Conservation (phyloP, 2,329 filamentous ascomycete genomes). For the Berkeleyomyces basicola region DNA sequence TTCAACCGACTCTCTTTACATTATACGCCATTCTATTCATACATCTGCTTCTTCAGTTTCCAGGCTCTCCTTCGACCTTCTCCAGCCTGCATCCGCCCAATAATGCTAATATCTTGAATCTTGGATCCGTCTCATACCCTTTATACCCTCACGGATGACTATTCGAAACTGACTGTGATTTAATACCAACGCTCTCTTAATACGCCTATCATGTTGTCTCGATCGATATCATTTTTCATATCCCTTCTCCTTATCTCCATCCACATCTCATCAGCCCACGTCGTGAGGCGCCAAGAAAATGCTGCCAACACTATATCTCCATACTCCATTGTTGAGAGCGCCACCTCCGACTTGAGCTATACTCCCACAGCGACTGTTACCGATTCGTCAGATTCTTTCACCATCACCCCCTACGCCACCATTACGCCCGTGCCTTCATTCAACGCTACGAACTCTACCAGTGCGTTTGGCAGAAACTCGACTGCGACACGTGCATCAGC, state of each 20-base stretch:
- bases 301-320: neutral
- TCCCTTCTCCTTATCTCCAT: conserved; percentile 23
- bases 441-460: neutral
- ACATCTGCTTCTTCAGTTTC: neutral
- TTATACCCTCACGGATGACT: too few species aligned
- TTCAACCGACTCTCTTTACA: neutral
- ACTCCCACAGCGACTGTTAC: neutral
- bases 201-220: conserved; percentile 4
- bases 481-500: neutral
- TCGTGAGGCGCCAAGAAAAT: conserved; percentile 22
- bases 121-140: too few species aligned
- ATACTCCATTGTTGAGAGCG: neutral
- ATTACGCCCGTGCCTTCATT: neutral
- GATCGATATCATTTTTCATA: conserved; percentile 2
- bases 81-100: too few species aligned
- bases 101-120: too few species aligned
- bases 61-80: too few species aligned
- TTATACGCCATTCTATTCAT: neutral
- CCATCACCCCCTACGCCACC: neutral
- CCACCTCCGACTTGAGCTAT: neutral
- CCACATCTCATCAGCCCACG: conserved; percentile 23
- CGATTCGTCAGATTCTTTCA: neutral
- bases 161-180: neutral
- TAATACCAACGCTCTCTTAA: neutral
- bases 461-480: neutral